phyloP scores from a whole-genome alignment of 2,329 filamentous ascomycete genomes.

The Botryosphaeria dothidea region DNA sequence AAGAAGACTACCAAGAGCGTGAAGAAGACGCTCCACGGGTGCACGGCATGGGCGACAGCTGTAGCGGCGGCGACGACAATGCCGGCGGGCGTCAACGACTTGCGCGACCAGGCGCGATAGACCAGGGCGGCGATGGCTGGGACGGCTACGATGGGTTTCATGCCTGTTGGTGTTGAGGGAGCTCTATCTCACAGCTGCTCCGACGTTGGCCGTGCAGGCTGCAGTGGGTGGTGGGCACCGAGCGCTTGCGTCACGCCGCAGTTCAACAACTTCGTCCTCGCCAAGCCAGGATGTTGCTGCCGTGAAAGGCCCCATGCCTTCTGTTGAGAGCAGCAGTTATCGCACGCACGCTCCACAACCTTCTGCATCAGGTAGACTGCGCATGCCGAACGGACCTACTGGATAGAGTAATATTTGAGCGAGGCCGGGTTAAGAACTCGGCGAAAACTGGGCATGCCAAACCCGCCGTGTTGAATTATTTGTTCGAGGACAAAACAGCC shows the following conservation, averaged over 20 bases:
- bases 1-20: slow-evolving; percentile 82
- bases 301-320: background rate
- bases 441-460: no score
- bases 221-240: background rate
- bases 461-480: no score
- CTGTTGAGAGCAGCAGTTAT: background rate
- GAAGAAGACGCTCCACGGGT: slow-evolving; percentile 94
- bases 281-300: background rate
- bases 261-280: slow-evolving; percentile 7
- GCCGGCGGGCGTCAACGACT: slow-evolving; percentile 74
- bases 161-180: slow-evolving; percentile 18
- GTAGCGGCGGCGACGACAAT: slow-evolving; percentile 72
- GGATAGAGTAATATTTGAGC: no score
- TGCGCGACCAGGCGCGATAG: slow-evolving; percentile 41
- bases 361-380: background rate
- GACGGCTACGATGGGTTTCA: slow-evolving; percentile 28
- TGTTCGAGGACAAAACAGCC: background rate
- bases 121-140: slow-evolving; percentile 39
- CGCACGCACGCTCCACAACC: background rate
- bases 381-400: no score
- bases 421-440: no score
- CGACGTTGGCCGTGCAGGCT: slow-evolving; percentile 2
- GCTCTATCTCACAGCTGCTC: background rate
- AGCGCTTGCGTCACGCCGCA: slow-evolving; percentile 7
- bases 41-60: slow-evolving; percentile 78